Base-by-base conservation (phyloP, 768 basidiomycete species). In the Lactarius deliciosus region DNA sequence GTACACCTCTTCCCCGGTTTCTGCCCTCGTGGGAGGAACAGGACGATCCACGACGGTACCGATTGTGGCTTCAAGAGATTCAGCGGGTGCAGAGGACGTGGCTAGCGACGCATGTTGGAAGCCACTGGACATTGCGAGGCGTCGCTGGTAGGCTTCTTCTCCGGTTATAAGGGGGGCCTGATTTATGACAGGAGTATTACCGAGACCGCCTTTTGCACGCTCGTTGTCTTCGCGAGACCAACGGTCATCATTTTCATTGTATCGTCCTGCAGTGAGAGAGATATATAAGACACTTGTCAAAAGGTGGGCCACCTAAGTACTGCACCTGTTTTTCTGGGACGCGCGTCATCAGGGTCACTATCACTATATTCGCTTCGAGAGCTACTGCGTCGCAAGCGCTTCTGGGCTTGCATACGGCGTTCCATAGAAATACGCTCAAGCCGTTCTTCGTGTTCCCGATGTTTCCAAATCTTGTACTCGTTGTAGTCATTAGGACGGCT, bases 401-500 rank as follows among this genome's bases (percentile, higher is more conserved):
- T 76, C 79, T 83, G 81, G 72, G 86, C 83, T 74, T 90, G 86
- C 13, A 82, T 81, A 60, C 75, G 74, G n/a, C 79, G 75, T 66
- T 74, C 61, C 64, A 74, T 74, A 56, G 76, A 72, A 20, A 75
- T 65, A 40, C 86, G 82, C 69, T 88, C 85, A n/a, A 88, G 82
- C 53, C 85, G 79, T 70, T 93, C 89, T 57, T 90, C 90, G 50
- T 85, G 85, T 30, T 92, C 89, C 64, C 86, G 86, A 68, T 86
- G 85, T 70, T 88, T 88, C 87, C 87, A 94, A 13, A 85, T 71
- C 72, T 93, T 94, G 81, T 87, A 94, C 71, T 94, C 93, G 70
- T 89, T 87, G 77, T 94, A 94, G 71, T 95, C 93, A 66, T 94
- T 94, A 2, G 93, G 93, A 30, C 90, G 85, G 25, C 87, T 76